A percentile compares a stretch with the other conserved stretches of the same genome.
Evolutionary conservation across 768 basidiomycete species (phyloP).

Genomic region (Chiua virens): DNA sequence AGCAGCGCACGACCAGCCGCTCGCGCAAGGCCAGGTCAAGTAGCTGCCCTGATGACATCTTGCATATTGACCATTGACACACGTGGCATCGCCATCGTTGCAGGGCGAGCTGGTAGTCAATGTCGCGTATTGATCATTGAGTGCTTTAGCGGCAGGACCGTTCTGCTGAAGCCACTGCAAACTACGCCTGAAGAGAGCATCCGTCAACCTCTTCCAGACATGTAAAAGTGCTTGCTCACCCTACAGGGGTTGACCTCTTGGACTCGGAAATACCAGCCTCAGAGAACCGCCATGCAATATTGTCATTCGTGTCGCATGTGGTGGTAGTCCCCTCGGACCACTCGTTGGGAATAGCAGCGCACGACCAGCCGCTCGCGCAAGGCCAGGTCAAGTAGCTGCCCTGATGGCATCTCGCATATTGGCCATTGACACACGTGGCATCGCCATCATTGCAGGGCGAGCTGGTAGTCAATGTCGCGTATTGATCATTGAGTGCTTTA

Average conservation of each 20-base stretch:
- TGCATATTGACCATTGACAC: conserved; percentile 19
- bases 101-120: conserved; percentile 19
- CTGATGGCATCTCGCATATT: conserved; percentile 17
- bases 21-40: conserved; percentile 11
- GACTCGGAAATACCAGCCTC: conserved; percentile 6
- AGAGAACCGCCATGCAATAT: conserved; percentile 20
- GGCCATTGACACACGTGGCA: conserved; percentile 18
- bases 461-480: conserved; percentile 9
- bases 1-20: conserved; percentile 20
- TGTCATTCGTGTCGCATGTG: conserved; percentile 14
- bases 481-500: conserved; percentile 25
- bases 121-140: conserved; percentile 21
- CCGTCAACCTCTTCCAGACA: too few relatives aligned
- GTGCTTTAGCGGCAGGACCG: conserved; percentile 20
- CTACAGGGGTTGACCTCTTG: too few relatives aligned
- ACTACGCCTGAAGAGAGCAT: conserved; percentile 13
- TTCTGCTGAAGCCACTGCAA: conserved; percentile 19
- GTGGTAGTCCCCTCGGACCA: conserved; percentile 16
- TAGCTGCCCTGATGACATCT: conserved; percentile 14
- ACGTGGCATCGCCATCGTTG: conserved; percentile 16
- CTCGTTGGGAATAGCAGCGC: conserved; percentile 27
- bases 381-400: conserved; percentile 10
- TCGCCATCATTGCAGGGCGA: conserved; percentile 20
- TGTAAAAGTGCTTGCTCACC: too few relatives aligned
- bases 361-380: conserved; percentile 15